phyloP scores from a whole-genome alignment of 495 filamentous ascomycete genomes.

The Apiosordaria backusii region DNA sequence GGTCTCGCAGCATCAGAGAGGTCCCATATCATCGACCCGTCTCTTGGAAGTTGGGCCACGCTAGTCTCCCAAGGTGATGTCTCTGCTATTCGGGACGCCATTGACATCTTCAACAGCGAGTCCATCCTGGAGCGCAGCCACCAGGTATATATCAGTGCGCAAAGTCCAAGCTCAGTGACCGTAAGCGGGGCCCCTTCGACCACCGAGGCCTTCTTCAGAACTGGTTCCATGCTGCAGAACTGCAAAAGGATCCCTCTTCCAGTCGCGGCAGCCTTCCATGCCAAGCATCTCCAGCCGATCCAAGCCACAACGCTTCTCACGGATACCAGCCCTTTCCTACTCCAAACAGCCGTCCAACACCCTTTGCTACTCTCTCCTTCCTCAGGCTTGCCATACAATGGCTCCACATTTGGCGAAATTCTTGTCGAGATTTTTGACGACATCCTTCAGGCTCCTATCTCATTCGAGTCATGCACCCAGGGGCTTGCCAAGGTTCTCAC shows the following conservation, averaged over 20 bases:
- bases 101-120: constrained; percentile 26
- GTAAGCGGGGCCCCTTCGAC: constrained; percentile 38
- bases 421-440: constrained; percentile 9
- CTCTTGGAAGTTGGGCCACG: constrained; percentile 37
- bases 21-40: constrained; percentile 39
- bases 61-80: constrained; percentile 42
- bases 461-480: constrained; percentile 4
- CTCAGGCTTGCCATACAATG: constrained; percentile 13
- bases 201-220: constrained; percentile 8
- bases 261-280: constrained; percentile 54
- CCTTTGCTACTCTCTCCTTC: constrained; percentile 13
- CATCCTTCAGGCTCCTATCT: constrained; percentile 17
- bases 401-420: constrained; percentile 3
- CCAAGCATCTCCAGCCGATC: constrained; percentile 14
- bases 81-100: constrained; percentile 32
- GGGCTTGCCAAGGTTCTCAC: constrained; percentile 4
- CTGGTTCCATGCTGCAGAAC: neutral
- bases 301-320: neutral
- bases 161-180: constrained; percentile 34
- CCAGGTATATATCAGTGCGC: constrained; percentile 20
- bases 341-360: constrained; percentile 9
- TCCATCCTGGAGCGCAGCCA: constrained; percentile 9
- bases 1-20: constrained; percentile 48
- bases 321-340: neutral
- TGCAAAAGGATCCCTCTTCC: constrained; percentile 51